Base-by-base conservation (phyloP, 257 asterid species). In the Petrea volubilis region DNA sequence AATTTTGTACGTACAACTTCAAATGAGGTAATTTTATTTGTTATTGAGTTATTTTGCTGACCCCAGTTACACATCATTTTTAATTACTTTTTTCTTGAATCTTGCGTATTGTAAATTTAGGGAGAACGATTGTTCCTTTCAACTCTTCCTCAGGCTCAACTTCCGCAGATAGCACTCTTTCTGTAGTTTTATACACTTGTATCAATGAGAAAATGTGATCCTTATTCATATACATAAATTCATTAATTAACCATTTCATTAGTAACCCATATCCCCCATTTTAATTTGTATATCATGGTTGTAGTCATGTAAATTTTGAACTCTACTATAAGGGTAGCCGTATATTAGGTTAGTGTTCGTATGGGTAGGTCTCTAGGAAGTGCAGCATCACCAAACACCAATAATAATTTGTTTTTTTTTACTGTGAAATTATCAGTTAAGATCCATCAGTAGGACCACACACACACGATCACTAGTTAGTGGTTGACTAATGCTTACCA, bases 341-440 rank as follows among this genome's bases (percentile, higher is more conserved):
- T 31, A 40, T 23, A 60, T 72, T 69, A 72, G 56, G 69, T 43
- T 63, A 21, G 61, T 60, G 58, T 53, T 29, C 24, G 15, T 60
- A 44, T 49, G 64, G 72, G n/a, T 53, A 67, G 61, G 46, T 55
- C 15, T 25, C 3, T 14, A 2, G 2, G 13, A 25, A 62, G 86
- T 73, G 86, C 85, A 79, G 68, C 73, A 28, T 72, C 73, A 73
- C 81, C 82, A 50, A 58, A 78, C 80, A 60, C 62, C 36, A 38
- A 5, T 38, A 38, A 34, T 61, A n/a, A n/a, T n/a, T n/a, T n/a
- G n/a, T n/a, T n/a, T n/a, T n/a, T n/a, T 43, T 78, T 58, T 51
- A 73, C 72, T 33, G 55, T 55, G 56, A 62, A 67, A 55, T 49
- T 41, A 13, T 9, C 8, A 68, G 49, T 52, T 33, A 18, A 63